Conservation (phyloP, 768 basidiomycete genomes). For the Amyloporia xantha region DNA sequence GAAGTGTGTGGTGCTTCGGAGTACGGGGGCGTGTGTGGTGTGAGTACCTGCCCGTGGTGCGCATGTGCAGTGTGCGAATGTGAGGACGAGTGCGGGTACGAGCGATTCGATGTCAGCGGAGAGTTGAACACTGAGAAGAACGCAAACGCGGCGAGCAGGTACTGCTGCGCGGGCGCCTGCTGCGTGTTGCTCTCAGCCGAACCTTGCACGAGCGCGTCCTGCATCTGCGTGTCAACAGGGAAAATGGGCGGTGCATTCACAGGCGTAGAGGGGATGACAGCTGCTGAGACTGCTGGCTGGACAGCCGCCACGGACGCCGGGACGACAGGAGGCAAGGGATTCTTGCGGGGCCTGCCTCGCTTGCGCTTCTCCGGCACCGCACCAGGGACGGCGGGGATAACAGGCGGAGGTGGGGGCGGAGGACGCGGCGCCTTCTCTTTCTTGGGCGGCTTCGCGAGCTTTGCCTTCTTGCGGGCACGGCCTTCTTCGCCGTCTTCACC, state of each 20-base stretch:
- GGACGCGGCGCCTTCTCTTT: slow-evolving; percentile 39
- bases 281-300: slow-evolving; percentile 10
- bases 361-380: slow-evolving; percentile 70
- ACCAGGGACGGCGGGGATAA: slow-evolving; percentile 25
- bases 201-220: slow-evolving; percentile 11
- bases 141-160: slow-evolving; percentile 76
- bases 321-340: slow-evolving; percentile 43
- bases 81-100: too few relatives aligned
- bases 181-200: slow-evolving; percentile 8
- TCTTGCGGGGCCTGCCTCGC: slow-evolving; percentile 76
- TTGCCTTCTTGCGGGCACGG: slow-evolving; percentile 59
- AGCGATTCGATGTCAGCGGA: slow-evolving; percentile 44
- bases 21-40: slow-evolving; percentile 21
- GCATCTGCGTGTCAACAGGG: slow-evolving; percentile 11
- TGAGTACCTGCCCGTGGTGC: slow-evolving; percentile 56
- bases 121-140: slow-evolving; percentile 85
- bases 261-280: slow-evolving; percentile 8
- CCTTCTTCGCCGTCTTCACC: slow-evolving; percentile 33
- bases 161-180: slow-evolving; percentile 39
- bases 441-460: slow-evolving; percentile 33
- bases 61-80: slow-evolving; percentile 33
- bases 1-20: slow-evolving; percentile 16
- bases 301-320: slow-evolving; percentile 12
- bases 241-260: slow-evolving; percentile 13
- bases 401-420: slow-evolving; percentile 22